Base-by-base conservation (phyloP, 2,329 filamentous ascomycete genomes). In the Penicillium olsonii region DNA sequence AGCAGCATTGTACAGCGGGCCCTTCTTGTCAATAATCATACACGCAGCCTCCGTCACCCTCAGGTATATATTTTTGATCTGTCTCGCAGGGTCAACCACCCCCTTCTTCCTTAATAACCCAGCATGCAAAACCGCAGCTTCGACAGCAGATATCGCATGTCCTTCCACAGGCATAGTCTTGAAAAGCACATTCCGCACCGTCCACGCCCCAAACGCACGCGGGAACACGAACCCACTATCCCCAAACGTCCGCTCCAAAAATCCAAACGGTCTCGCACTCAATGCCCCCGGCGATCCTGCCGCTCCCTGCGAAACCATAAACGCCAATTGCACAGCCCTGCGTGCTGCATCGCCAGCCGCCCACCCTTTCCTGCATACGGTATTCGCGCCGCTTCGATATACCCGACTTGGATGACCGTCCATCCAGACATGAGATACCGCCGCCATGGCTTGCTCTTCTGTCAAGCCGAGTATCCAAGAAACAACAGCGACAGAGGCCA, bases 341-440 rank as follows among this genome's bases (percentile, higher is more conserved):
- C 68, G 70, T 27, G 68, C 68, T 1, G 73, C 71, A 55, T 74
- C 70, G 1, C 70, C 73, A 0, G 64, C 72, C 2, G 72, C 71
- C 74, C 73, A 75, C 0, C 72, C 73, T 53, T 76, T 76, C 0
- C 72, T 62, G 1, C 71, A 65, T 1, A 63, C 63, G 0, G 72
- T 62, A 44, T 74, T 75, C 4, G 59, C 51, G 0, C 57, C 57
- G 27, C 65, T 61, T 1, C 72, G 63, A 40, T 66, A 75, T 1
- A 62, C 51, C 6, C 72, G 64, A 4, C 66, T 61, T 2, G 72
- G 67, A 29, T 67, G 62, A 3, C 68, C 68, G 39, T 76, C 73
- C 46, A 69, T 64, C 68, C 66, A 75, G 4, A 65, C 69, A 31
- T 75, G 71, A 3, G 68, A 71, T 7, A 76, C 50, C 1, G 71